Conservation (phyloP, 768 basidiomycete genomes). For the Lentinula lateritia region DNA sequence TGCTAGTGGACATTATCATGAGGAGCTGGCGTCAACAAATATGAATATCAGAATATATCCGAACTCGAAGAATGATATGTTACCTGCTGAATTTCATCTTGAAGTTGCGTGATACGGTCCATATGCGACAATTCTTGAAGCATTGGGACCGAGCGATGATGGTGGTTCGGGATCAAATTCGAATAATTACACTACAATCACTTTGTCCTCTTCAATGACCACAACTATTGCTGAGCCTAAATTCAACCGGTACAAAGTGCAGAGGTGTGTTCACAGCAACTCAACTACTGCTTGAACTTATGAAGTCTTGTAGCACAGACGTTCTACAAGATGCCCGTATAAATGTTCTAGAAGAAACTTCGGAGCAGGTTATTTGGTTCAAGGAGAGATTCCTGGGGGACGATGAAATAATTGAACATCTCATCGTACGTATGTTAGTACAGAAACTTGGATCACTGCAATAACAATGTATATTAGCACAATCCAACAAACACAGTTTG, state of each 20-base stretch:
- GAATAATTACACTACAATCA: not conserved
- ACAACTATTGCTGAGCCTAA: not conserved
- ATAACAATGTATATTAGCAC: not conserved
- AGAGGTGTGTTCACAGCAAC: slow-evolving; percentile 3
- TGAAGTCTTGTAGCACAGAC: slow-evolving; percentile 32
- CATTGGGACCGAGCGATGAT: slow-evolving; percentile 42
- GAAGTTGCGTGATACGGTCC: slow-evolving; percentile 94
- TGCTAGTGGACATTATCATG: slow-evolving; percentile 80
- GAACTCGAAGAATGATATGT: slow-evolving; percentile 9
- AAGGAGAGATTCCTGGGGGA: slow-evolving; percentile 29
- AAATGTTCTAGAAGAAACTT: slow-evolving; percentile 35
- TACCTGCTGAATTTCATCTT: slow-evolving; percentile 90
- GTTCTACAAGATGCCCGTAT: slow-evolving; percentile 46
- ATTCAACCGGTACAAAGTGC: slow-evolving; percentile 2
- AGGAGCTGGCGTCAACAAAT: slow-evolving; percentile 51
- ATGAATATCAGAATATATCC: not conserved
- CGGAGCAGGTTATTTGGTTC: slow-evolving; percentile 41
- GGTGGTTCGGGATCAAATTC: not conserved
- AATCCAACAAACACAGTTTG: not conserved
- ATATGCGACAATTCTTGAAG: slow-evolving; percentile 90
- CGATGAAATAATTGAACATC: slow-evolving; percentile 6
- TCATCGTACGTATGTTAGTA: not conserved
- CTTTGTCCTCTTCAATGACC: not conserved
- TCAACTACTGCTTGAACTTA: not conserved
- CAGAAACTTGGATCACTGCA: not conserved